Evolutionary conservation across 306 rosid genomes (phyloP), one percentile per base, ranked within the genome.

Genomic region (Arachis hypogaea): DNA sequence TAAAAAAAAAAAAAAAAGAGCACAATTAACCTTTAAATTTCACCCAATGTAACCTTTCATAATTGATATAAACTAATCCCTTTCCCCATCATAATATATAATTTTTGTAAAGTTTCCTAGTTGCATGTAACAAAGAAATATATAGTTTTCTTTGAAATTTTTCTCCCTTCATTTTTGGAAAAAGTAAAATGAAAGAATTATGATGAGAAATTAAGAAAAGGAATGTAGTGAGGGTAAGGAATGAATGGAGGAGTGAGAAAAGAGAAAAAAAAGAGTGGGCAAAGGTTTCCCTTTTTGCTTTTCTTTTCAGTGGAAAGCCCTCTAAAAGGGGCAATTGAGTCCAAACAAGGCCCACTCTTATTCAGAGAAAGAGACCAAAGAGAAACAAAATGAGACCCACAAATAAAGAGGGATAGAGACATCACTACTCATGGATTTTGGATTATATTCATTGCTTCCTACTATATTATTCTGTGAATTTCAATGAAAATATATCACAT

Each of bases 241-340:
- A 33, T 33, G 38, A 33, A 9, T n/a, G 9, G 57, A 28, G 9
- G 4, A 57, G 38, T 14, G 77, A 72, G 11, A 59, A 61, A 18
- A 63, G 72, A 8, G 0, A n/a, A 54, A 74, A 29, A 29, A 29
- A 41, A 64, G 78, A 74, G 63, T 64, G 63, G 22, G 59, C 51
- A 75, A 75, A 66, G 51, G 51, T 11, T 46, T 2, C 2, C 4
- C 11, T 46, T 46, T 46, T 46, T 45, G 49, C 12, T 46, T 43
- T 43, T 43, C 46, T 43, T 43, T 43, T 33, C 38, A 69, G 51
- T 29, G 7, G 2, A 74, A 50, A 42, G 47, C 16, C 68, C 38
- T 40, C 42, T 4, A 38, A 36, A 59, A n/a, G 12, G 73, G 47
- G 38, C 4, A 54, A 30, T 60, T 29, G 49, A 68, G 8, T 52